Base-by-base conservation (phyloP, 257 asterid genomes). In the Nicotiana paniculata region DNA sequence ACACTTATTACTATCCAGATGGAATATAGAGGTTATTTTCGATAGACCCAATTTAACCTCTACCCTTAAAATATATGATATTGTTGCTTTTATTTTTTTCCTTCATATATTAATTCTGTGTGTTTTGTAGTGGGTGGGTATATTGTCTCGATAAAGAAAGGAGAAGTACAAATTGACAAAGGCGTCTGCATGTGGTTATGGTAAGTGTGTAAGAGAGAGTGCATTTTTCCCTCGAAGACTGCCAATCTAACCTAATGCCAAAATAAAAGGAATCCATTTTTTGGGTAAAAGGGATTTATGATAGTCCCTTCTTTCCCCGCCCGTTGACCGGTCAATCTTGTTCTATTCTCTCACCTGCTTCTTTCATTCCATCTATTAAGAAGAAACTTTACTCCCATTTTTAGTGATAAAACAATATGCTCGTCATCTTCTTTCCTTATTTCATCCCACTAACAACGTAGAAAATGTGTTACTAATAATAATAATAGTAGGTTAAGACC, bases 241-340 rank as follows among this genome's bases (percentile, higher is more conserved):
- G 89, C 79, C 58, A 74, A 80, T 75, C 26, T 11, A 64, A 67
- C 37, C 12, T 28, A 51, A 24, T 46, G 77, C 80, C 74, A 83
- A 70, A 58, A 58, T 85, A 89, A 86, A 84, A 76, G 86, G 88
- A 85, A 88, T 89, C 87, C 83, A 84, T 85, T 85, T 85, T 89
- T 64, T 89, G 82, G 92, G 91, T 87, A 89, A 89, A 65, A 77
- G 94, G 84, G 88, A 79, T 61, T 76, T 82, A 55, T 67, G 64
- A 81, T 83, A 75, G 58, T 77, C 79, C 78, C 5, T 85, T 67
- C 84, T 79, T 81, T 61, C 30, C 15, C 30, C 30, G n/a, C 58
- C 35, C 21, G 62, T 77, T 84, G 93, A 88, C 93, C 64, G 87
- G 95, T 91, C 97, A 92, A 92, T 88, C 81, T 84, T 88, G 89